These are phyloP conservation scores for Ceriops decandra DNA, from an alignment of 345 rosid species.

Conservation along the genomic window DNA sequence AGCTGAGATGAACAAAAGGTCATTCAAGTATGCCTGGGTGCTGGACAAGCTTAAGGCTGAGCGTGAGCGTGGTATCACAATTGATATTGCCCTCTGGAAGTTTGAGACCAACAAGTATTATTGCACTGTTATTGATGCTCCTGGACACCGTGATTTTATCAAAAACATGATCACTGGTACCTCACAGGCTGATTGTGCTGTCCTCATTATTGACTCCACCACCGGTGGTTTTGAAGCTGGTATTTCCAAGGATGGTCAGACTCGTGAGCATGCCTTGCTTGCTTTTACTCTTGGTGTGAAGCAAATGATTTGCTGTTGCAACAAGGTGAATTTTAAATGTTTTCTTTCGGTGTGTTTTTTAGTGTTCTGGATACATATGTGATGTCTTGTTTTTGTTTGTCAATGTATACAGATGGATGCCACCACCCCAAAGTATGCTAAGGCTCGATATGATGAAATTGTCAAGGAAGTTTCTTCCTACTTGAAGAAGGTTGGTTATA, in stretches of 20 bases:
- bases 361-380: too few species aligned
- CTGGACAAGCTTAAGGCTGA: constrained; percentile 81
- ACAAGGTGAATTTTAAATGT: constrained; percentile 39
- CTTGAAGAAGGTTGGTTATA: constrained; percentile 72
- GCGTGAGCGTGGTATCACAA: constrained; percentile 78
- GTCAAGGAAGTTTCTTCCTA: constrained; percentile 72
- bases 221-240: constrained; percentile 87
- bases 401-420: constrained; percentile 47
- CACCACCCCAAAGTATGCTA: constrained; percentile 74
- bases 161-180: constrained; percentile 87
- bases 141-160: constrained; percentile 75
- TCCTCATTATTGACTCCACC: constrained; percentile 74
- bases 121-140: constrained; percentile 79
- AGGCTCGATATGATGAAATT: constrained; percentile 73
- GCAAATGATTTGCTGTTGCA: constrained; percentile 78
- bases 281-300: constrained; percentile 71
- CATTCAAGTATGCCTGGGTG: constrained; percentile 83
- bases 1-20: constrained; percentile 81
- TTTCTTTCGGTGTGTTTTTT: background rate
- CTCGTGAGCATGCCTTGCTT: constrained; percentile 67
- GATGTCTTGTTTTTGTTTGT: background rate
- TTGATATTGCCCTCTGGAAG: constrained; percentile 71
- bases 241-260: constrained; percentile 85
- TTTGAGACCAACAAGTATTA: constrained; percentile 71
- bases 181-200: constrained; percentile 81